A percentile compares a stretch with the other conserved stretches of the same genome.
phyloP scores from a whole-genome alignment of 2,329 filamentous ascomycete species.

The Colletotrichum cordylinicola region DNA sequence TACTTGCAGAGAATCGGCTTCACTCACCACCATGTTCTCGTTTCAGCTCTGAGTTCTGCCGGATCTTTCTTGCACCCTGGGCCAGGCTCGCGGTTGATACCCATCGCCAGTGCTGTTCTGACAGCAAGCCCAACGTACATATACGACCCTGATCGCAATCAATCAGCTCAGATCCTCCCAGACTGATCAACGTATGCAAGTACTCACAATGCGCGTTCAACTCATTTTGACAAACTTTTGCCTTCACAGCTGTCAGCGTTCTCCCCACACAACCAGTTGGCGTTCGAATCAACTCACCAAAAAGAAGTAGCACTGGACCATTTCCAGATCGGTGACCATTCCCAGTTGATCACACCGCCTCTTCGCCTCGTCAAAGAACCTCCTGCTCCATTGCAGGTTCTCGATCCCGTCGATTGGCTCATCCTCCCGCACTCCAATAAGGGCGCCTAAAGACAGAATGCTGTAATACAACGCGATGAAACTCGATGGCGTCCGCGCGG shows the following conservation, averaged over 20 bases:
- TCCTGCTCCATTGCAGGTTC: conserved; percentile 51
- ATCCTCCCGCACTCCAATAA: conserved; percentile 49
- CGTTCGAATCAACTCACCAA: conserved; percentile 33
- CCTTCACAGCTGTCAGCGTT: conserved; percentile 13
- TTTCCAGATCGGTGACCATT: conserved; percentile 51
- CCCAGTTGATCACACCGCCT: conserved; percentile 41
- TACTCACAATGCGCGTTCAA: conserved; percentile 49
- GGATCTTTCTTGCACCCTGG: conserved; percentile 34
- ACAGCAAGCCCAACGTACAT: conserved; percentile 54
- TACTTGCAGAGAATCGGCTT: rapidly evolving
- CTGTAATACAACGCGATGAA: conserved; percentile 54
- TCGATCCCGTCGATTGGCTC: conserved; percentile 45
- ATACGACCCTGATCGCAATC: conserved; percentile 38
- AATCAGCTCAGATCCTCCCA: background rate
- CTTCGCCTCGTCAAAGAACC: conserved; percentile 48
- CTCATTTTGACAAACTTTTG: conserved; percentile 55
- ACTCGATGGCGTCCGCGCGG: conserved; percentile 33
- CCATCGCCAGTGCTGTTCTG: conserved; percentile 51
- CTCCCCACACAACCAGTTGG: background rate
- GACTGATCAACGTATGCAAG: background rate
- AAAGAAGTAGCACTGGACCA: conserved; percentile 52
- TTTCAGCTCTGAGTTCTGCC: conserved; percentile 39
- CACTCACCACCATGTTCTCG: conserved; percentile 52
- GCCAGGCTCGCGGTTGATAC: conserved; percentile 48
- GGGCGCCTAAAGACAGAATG: conserved; percentile 49